Percentiles rank a stretch among this genome's conserved stretches.
Conservation (phyloP, 768 basidiomycete species). For the Pleurotus sapidus region DNA sequence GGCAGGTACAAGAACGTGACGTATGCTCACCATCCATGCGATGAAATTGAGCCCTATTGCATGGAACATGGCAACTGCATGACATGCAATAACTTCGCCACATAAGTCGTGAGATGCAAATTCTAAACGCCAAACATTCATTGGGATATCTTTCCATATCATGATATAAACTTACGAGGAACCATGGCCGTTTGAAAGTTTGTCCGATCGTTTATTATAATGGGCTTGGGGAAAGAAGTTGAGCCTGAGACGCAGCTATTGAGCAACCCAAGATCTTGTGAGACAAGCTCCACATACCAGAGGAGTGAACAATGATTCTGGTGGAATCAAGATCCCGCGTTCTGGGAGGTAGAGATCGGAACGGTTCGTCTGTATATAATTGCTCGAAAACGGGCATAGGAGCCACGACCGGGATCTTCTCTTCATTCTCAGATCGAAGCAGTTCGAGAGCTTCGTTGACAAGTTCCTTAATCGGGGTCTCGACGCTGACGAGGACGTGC, state of each 20-base stretch:
- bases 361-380: constrained; percentile 7
- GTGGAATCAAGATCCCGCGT: background rate
- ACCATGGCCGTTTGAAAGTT: constrained; percentile 4
- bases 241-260: background rate
- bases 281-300: constrained; percentile 13
- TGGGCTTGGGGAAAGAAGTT: constrained; percentile 10
- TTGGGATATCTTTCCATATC: background rate
- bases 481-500: constrained; percentile 21
- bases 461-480: constrained; percentile 16
- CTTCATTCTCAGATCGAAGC: background rate
- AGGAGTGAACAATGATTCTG: constrained; percentile 19
- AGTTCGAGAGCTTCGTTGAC: constrained; percentile 3
- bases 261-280: background rate
- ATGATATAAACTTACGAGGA: background rate
- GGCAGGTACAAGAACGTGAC: background rate
- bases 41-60: constrained; percentile 12
- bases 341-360: constrained; percentile 8
- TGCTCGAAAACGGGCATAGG: constrained; percentile 13
- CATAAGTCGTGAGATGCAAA: constrained; percentile 8
- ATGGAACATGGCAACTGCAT: constrained; percentile 13
- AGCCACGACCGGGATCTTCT: background rate
- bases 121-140: background rate
- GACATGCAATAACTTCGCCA: constrained; percentile 7
- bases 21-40: constrained; percentile 9
- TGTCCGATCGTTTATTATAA: background rate